Evolutionary conservation across 2,329 filamentous ascomycete species (phyloP).

Genomic region (Aspergillus bombycis): DNA sequence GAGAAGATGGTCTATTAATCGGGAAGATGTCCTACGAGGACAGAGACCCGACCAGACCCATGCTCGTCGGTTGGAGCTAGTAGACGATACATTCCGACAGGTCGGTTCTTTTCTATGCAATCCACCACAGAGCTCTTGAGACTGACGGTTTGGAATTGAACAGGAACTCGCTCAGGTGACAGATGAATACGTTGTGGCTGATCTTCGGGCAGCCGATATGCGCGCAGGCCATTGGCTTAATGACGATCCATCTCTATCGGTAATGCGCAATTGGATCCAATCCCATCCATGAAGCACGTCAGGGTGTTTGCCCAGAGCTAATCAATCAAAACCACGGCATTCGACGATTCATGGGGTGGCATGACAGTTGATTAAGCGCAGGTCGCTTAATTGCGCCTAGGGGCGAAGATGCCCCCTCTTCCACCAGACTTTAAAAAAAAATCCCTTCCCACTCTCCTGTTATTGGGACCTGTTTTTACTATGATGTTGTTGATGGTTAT

Average conservation of each 20-base stretch:
- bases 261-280: slow-evolving; percentile 52
- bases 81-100: slow-evolving; percentile 52
- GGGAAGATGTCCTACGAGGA: slow-evolving; percentile 55
- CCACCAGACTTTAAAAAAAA: neutral
- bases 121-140: neutral
- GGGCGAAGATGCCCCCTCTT: slow-evolving; percentile 11
- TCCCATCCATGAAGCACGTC: slow-evolving; percentile 33
- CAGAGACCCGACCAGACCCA: slow-evolving; percentile 53
- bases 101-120: slow-evolving; percentile 40
- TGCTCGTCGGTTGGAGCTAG: slow-evolving; percentile 51
- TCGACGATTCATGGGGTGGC: slow-evolving; percentile 15
- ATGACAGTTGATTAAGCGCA: slow-evolving; percentile 18
- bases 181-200: slow-evolving; percentile 59
- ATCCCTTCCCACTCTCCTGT: neutral
- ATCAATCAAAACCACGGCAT: slow-evolving; percentile 3
- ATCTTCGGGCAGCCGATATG: slow-evolving; percentile 58
- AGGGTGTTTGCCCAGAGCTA: neutral
- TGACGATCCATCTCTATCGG: slow-evolving; percentile 61
- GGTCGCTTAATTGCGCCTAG: slow-evolving; percentile 17
- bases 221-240: slow-evolving; percentile 63
- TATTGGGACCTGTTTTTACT: slow-evolving; percentile 3
- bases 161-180: slow-evolving; percentile 62
- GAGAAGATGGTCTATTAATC: slow-evolving; percentile 60
- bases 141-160: neutral
- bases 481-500: slow-evolving; percentile 17